These are phyloP conservation scores for Ophidiomyces ophidiicola DNA, from an alignment of 2,329 filamentous ascomycete species.

Conservation along the genomic window DNA sequence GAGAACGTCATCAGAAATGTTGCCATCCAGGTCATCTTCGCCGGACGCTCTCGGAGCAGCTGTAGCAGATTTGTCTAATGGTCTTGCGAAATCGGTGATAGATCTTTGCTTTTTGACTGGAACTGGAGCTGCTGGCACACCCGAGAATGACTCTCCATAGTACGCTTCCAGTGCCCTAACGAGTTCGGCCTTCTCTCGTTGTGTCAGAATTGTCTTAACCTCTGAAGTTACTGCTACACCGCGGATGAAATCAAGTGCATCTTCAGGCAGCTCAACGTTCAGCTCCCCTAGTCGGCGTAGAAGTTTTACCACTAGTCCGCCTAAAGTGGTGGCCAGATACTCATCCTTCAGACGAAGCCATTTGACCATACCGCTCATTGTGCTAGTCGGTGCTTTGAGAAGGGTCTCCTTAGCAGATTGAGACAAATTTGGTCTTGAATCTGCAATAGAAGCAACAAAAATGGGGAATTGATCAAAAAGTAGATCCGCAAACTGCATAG, in stretches of 20 bases:
- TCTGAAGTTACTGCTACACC: slow-evolving; percentile 42
- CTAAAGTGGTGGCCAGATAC: slow-evolving; percentile 71
- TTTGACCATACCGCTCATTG: slow-evolving; percentile 60
- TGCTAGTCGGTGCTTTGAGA: slow-evolving; percentile 50
- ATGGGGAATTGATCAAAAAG: slow-evolving; percentile 77
- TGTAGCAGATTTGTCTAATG: slow-evolving; percentile 26
- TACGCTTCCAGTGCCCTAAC: slow-evolving; percentile 47
- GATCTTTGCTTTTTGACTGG: slow-evolving; percentile 34
- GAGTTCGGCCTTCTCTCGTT: slow-evolving; percentile 75
- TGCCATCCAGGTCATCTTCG: slow-evolving; percentile 35
- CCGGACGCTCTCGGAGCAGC: slow-evolving; percentile 23
- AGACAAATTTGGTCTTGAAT: slow-evolving; percentile 31
- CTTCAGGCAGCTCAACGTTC: slow-evolving; percentile 54
- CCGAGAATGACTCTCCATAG: slow-evolving; percentile 35
- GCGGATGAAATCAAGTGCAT: slow-evolving; percentile 51
- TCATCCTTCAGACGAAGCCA: slow-evolving; percentile 85
- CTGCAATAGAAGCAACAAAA: slow-evolving; percentile 57
- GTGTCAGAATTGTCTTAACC: slow-evolving; percentile 66
- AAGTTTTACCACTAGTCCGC: slow-evolving; percentile 72
- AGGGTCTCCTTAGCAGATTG: slow-evolving; percentile 41
- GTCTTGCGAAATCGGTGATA: slow-evolving; percentile 31
- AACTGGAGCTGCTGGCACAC: slow-evolving; percentile 26
- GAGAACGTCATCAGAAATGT: slow-evolving; percentile 31
- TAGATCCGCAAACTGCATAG: slow-evolving; percentile 83
- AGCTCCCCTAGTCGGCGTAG: slow-evolving; percentile 69